Evolutionary conservation across 768 basidiomycete species (phyloP), one percentile per base, ranked within the genome.

Genomic region (Lanmaoa pseudosensibilis): DNA sequence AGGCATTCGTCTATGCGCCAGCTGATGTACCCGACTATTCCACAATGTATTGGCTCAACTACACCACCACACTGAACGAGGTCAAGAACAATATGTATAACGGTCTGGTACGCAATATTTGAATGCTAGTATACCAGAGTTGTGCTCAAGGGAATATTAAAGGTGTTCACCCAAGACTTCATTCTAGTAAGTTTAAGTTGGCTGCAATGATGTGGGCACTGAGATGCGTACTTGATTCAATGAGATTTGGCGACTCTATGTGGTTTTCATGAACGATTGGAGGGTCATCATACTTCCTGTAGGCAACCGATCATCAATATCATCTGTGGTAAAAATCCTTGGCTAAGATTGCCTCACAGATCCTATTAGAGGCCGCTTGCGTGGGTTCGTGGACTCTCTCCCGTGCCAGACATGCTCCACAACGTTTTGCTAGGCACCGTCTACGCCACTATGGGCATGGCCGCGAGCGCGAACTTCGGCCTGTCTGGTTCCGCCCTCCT

Each of bases 171-270:
- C 6, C 54, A 40, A 23, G 5, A 41, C 8, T 10, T 18, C 1
- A 46, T 58, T 12, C 43, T 58, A 2, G 54, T 56, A 25, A 33
- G 54, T 58, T 40, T 8, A 25, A 33, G 4, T 21, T 18, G 12
- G 50, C 9, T 32, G 4, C 23, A 16, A 34, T 36, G 18, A 27
- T 5, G 19, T 4, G 11, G 7, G 4, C 8, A 19, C 46, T 46
- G 23, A 43, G 40, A 27, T 6, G 27, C 27, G 27, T 0, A 9
- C 21, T 46, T 25, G 12, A 12, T 32, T 30, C 25, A 2, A 48
- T 11, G 2, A 57, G 52, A 49, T 55, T 39, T 56, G 53, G 53
- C 21, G 53, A 32, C 43, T 55, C 21, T 50, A 57, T 21, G 52
- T 45, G 0, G 41, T 27, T 55, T 39, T 55, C 32, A 23, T 46